Evolutionary conservation across 495 filamentous ascomycete genomes (phyloP), one percentile per base, ranked within the genome.

Genomic region (Aspergillus indologenus): DNA sequence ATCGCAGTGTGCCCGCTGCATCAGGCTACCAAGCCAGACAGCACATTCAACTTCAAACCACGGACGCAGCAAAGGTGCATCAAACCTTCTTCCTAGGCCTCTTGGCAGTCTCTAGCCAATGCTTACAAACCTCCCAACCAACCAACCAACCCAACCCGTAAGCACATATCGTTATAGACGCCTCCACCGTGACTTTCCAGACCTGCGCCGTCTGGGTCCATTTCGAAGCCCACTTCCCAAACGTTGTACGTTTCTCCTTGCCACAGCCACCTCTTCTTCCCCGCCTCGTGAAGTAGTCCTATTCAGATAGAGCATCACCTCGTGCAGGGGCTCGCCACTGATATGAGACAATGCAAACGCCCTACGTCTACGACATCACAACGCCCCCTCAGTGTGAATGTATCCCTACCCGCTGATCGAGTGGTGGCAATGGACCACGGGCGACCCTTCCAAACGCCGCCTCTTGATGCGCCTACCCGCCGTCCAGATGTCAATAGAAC

Each of bases 251-350:
- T 48, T 48, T 22, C 45, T 48, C 45, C 20, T 48, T 23, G 45
- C 45, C 45, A 48, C 45, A 48, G 45, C 45, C 45, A 48, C 45
- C 11, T 48, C 34, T 40, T 40, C 6, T 40, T 40, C 34, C 34
- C 34, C 34, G 34, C 34, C 26, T 40, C 34, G 34, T 40, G 34
- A 40, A 40, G 12, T 7, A 4, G 12, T 40, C 12, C 34, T 9
- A 40, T 40, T 40, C 34, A 40, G 34, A 40, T 40, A 40, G 34
- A 40, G 34, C 7, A 40, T 40, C 12, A 40, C 12, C 5, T 40
- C 12, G 2, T 40, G 34, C 34, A 40, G 34, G 2, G 5, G 34
- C 34, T 40, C 34, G 34, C 34, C 34, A 8, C 34, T 40, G 34
- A 40, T 40, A 40, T 40, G 34, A 40, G 34, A 40, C 34, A 40